Percentiles rank a stretch among this genome's conserved stretches.
Evolutionary conservation across 2,329 filamentous ascomycete species (phyloP).

Genomic region (Nothopassalora personata): DNA sequence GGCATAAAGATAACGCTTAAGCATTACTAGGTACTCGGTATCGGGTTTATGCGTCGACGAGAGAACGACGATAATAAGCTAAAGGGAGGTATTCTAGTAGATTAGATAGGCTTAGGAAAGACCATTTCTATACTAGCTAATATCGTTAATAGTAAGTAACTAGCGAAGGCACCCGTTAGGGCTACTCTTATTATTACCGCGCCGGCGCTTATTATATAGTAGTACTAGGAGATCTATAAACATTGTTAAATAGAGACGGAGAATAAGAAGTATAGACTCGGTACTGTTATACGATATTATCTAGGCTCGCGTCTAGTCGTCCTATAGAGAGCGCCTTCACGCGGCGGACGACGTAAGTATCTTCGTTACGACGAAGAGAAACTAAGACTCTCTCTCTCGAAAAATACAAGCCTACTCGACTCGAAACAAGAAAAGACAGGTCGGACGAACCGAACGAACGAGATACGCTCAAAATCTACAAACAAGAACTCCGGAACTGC

Average conservation of each 20-base stretch:
- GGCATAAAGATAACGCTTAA: conserved; percentile 47
- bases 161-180: conserved; percentile 15
- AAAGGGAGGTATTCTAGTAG: conserved; percentile 75
- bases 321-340: too few relatives aligned
- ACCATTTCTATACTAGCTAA: conserved; percentile 61
- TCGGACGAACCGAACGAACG: too few relatives aligned
- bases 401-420: too few relatives aligned
- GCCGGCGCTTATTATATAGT: conserved; percentile 38
- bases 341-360: too few relatives aligned
- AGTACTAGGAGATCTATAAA: conserved; percentile 29
- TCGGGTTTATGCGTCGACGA: conserved; percentile 50
- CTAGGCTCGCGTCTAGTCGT: too few relatives aligned
- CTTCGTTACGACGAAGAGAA: too few relatives aligned
- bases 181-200: conserved; percentile 43
- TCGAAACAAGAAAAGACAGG: too few relatives aligned
- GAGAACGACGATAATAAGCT: conserved; percentile 40
- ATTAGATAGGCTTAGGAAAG: conserved; percentile 99
- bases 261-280: conserved; percentile 20
- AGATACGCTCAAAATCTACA: too few relatives aligned
- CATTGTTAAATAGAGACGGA: conserved; percentile 16
- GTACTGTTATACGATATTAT: conserved; percentile 15
- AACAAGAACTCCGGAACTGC: too few relatives aligned
- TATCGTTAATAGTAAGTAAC: conserved; percentile 37
- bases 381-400: too few relatives aligned
- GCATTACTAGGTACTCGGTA: conserved; percentile 48